Evolutionary conservation across 345 rosid species (phyloP).

Genomic region (Pistacia integerrima): DNA sequence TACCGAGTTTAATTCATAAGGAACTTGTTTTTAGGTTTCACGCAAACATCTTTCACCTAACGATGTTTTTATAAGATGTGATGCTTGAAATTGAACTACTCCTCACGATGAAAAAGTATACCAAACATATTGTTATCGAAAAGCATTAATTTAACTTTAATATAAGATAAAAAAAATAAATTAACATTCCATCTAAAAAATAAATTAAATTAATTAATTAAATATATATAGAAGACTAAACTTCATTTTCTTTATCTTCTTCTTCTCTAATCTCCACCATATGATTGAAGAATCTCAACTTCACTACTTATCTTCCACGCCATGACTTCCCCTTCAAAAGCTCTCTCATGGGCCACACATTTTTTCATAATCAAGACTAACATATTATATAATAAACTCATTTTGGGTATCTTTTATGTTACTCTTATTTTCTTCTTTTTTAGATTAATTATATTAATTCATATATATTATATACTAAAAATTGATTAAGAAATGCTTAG

Average conservation of each 20-base stretch:
- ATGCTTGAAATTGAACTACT: too few relatives aligned
- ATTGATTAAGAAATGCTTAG: too few relatives aligned
- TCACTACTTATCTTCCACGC: conserved; percentile 43
- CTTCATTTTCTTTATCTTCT: conserved; percentile 26
- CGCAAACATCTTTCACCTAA: too few relatives aligned
- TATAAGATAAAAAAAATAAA: too few relatives aligned
- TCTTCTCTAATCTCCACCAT: not conserved
- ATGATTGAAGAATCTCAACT: conserved; percentile 4
- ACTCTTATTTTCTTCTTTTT: not conserved
- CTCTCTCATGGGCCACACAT: not conserved
- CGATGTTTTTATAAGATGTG: not conserved
- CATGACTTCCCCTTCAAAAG: conserved; percentile 11
- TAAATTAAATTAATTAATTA: not conserved
- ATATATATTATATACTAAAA: too few relatives aligned
- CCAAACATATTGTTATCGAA: too few relatives aligned
- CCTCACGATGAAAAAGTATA: too few relatives aligned
- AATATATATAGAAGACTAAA: conserved; percentile 19
- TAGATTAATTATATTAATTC: not conserved
- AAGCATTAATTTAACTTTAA: not conserved
- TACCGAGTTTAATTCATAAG: too few relatives aligned
- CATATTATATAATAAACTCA: not conserved
- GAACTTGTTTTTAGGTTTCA: too few relatives aligned
- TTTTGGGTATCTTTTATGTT: not conserved
- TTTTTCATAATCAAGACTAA: not conserved
- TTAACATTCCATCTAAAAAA: not conserved